Conservation (phyloP, 164 flowering plant genomes). For the Macadamia tetraphylla region DNA sequence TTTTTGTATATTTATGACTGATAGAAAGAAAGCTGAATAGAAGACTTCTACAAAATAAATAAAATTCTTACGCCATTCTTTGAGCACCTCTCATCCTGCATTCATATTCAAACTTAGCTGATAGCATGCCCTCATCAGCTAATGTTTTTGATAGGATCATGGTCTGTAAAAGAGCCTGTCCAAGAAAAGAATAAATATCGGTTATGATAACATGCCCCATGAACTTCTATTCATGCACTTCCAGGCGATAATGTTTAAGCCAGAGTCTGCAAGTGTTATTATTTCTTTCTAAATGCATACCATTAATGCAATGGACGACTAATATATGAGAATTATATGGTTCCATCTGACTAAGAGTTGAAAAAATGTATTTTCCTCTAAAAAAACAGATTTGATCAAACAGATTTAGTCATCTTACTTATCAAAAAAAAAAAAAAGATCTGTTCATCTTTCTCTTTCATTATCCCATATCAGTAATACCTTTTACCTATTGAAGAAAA, state of each 20-base stretch:
- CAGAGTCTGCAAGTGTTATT: too few relatives aligned
- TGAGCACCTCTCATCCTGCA: constrained; percentile 94
- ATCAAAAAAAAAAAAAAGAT: background rate
- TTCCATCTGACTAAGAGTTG: too few relatives aligned
- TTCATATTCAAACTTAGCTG: constrained; percentile 91
- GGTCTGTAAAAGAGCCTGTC: constrained; percentile 81
- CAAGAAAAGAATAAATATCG: constrained; percentile 8
- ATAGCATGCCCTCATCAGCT: constrained; percentile 64
- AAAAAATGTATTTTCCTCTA: too few relatives aligned
- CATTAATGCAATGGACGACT: too few relatives aligned
- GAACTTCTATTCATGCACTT: too few relatives aligned
- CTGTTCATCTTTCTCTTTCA: too few relatives aligned
- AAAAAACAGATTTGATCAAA: too few relatives aligned
- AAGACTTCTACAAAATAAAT: background rate
- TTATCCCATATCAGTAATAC: background rate
- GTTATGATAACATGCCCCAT: too few relatives aligned
- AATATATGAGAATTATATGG: too few relatives aligned
- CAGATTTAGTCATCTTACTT: background rate
- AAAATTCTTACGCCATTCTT: constrained; percentile 84
- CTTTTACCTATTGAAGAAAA: background rate
- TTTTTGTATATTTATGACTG: background rate
- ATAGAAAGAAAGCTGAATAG: background rate
- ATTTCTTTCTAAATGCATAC: too few relatives aligned
- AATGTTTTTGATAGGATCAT: constrained; percentile 68
- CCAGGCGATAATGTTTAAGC: too few relatives aligned